Evolutionary conservation across 768 basidiomycete genomes (phyloP).

Genomic region (Rhodotorula toruloides): DNA sequence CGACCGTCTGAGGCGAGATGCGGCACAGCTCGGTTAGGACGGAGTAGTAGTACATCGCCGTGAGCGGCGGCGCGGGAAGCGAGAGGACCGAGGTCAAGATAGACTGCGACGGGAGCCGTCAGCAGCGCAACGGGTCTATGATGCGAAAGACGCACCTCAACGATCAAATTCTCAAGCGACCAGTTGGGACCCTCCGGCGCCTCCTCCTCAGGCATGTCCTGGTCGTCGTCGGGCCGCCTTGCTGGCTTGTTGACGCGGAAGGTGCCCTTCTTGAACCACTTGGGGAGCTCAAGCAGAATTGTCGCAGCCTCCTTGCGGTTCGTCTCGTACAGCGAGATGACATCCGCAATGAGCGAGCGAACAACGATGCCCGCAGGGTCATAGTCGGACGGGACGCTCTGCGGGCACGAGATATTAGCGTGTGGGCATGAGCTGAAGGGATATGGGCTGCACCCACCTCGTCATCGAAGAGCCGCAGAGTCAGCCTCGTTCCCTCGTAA

Average conservation of each 20-base stretch:
- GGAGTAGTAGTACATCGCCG: conserved; percentile 76
- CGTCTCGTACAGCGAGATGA: conserved; percentile 82
- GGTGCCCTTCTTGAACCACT: conserved; percentile 73
- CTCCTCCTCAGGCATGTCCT: conserved; percentile 50
- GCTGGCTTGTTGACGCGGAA: conserved; percentile 56
- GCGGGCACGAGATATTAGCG: not conserved
- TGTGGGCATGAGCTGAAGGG: too few species aligned
- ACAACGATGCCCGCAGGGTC: conserved; percentile 50
- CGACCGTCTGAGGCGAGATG: conserved; percentile 82
- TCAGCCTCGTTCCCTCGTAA: conserved; percentile 47
- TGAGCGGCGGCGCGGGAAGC: conserved; percentile 70
- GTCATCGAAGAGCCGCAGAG: conserved; percentile 50
- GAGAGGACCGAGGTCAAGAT: conserved; percentile 68
- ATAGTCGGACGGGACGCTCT: conserved; percentile 26
- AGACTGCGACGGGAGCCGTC: conserved; percentile 51
- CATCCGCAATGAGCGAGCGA: conserved; percentile 66
- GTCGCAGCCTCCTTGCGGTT: conserved; percentile 93
- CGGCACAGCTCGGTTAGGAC: conserved; percentile 92
- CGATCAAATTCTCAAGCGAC: conserved; percentile 80
- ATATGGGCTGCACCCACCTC: conserved; percentile 61
- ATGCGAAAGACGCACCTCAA: conserved; percentile 59
- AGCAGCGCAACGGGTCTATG: not conserved
- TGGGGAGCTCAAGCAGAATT: conserved; percentile 75
- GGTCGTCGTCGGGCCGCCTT: conserved; percentile 3
- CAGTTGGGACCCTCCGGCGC: conserved; percentile 59